Evolutionary conservation across 805 yeast species (phyloP).

Genomic region (Candida awuae): DNA sequence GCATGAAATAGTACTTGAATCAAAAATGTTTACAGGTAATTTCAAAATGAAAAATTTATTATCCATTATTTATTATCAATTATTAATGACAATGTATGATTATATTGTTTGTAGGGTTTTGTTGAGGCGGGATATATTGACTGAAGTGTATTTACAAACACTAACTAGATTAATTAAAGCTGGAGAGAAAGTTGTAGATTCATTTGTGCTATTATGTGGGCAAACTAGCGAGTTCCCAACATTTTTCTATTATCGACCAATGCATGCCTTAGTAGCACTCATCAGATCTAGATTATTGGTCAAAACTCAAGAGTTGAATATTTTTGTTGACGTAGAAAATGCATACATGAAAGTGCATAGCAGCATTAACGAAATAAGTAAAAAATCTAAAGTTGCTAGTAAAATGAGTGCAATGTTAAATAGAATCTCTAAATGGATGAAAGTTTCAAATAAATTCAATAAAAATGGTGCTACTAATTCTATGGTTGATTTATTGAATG

Average conservation of each 20-base stretch:
- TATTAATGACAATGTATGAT: conserved; percentile 45
- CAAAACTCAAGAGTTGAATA: conserved; percentile 32
- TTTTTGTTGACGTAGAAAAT: conserved; percentile 28
- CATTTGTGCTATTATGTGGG: conserved; percentile 35
- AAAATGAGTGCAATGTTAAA: conserved; percentile 30
- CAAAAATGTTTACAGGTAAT: conserved; percentile 29
- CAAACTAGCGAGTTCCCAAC: conserved; percentile 39
- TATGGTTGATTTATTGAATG: conserved; percentile 44
- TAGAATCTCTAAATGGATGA: conserved; percentile 34
- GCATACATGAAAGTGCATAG: conserved; percentile 24
- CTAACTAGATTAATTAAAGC: conserved; percentile 36
- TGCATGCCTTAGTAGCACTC: conserved; percentile 43
- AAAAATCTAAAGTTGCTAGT: conserved; percentile 26
- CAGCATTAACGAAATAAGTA: conserved; percentile 19
- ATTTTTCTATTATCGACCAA: conserved; percentile 44
- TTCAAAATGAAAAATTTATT: conserved; percentile 34
- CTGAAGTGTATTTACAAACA: conserved; percentile 31
- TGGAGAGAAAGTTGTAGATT: conserved; percentile 39
- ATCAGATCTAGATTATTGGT: conserved; percentile 40
- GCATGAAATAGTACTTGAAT: conserved; percentile 33
- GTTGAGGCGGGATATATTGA: conserved; percentile 24
- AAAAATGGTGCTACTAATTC: conserved; percentile 48
- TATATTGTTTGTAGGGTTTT: conserved; percentile 38
- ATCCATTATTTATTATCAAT: conserved; percentile 41
- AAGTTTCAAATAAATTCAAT: conserved; percentile 31